Evolutionary conservation across 805 yeast genomes (phyloP), one percentile per base, ranked within the genome.

Genomic region (Myxozyma lipomycoides): DNA sequence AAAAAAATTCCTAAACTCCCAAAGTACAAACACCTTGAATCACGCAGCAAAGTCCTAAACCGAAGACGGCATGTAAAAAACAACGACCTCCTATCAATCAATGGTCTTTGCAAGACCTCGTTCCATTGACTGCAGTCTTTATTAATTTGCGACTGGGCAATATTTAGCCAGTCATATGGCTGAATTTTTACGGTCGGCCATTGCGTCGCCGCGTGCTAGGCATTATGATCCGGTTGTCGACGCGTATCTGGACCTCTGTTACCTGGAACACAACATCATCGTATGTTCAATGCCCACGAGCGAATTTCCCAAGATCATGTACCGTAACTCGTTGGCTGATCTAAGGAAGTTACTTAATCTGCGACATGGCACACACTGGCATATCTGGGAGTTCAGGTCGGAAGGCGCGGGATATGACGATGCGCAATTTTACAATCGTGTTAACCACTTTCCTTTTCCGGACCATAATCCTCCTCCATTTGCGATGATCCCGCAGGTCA

Each of bases 401-500:
- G 93, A 84, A 42, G 74, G 74, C 0, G 65, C 67, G 18, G 70
- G 71, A 10, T 67, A 70, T 22, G 76, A 76, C 7, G 73, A 73
- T 19, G 58, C 55, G 1, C 70, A 66, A 15, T 58, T 71, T 32
- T 65, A 63, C 38, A 60, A 55, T 25, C 43, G 57, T 40, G 76
- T 79, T 17, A 52, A 63, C 17, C 70, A 71, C 49, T 68, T 62
- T 48, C 93, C 89, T 0, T 82, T 84, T 69, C 75, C 81, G 9
- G 97, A 91, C 64, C 96, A 90, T 64, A 76, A 77, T 43, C 81
- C 93, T 0, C 86, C 95, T 0, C 77, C 87, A 1, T 74, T 90
- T 43, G 52, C 65, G 1, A 59, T 76, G n/a, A 61, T 90, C 7
- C 64, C 77, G 3, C 58, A 62, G 1, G 63, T 76, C 3, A 70